Evolutionary conservation across 768 basidiomycete species (phyloP).

Genomic region (Termitomyces sp.): DNA sequence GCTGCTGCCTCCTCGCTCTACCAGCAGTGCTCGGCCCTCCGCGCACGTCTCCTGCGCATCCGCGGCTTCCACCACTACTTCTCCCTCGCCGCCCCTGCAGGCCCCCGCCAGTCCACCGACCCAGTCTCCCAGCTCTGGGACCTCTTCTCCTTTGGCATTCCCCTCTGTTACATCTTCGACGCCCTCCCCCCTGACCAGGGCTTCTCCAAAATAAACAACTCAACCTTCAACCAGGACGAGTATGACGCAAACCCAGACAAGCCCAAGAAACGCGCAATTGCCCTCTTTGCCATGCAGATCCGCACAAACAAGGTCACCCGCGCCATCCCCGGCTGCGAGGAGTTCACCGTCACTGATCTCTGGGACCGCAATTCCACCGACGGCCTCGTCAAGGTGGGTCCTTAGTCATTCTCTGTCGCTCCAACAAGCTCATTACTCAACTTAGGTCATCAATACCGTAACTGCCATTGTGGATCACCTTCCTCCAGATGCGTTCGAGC

Average conservation of each 20-base stretch:
- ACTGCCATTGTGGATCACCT: slow-evolving; percentile 77
- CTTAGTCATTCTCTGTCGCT: slow-evolving; percentile 1
- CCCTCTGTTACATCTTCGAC: slow-evolving; percentile 96
- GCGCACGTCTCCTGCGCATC: slow-evolving; percentile 73
- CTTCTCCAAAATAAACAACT: slow-evolving; percentile 51
- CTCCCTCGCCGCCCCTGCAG: slow-evolving; percentile 46
- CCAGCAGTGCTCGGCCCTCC: slow-evolving; percentile 82
- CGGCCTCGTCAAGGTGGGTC: slow-evolving; percentile 85
- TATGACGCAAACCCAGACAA: slow-evolving; percentile 73
- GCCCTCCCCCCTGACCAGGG: slow-evolving; percentile 66
- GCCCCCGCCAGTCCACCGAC: slow-evolving; percentile 76
- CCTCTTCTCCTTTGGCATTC: slow-evolving; percentile 86
- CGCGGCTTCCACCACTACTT: slow-evolving; percentile 71
- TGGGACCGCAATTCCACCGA: slow-evolving; percentile 90
- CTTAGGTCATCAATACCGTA: slow-evolving; percentile 85
- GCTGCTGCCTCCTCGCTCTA: slow-evolving; percentile 88
- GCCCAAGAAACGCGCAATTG: slow-evolving; percentile 85
- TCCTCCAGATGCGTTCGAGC: slow-evolving; percentile 63
- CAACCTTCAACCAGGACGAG: slow-evolving; percentile 59
- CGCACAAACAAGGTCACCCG: slow-evolving; percentile 54
- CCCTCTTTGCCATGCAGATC: slow-evolving; percentile 87
- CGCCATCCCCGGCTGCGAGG: slow-evolving; percentile 64
- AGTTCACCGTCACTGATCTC: slow-evolving; percentile 88
- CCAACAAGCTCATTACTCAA: background rate
- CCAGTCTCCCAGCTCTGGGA: slow-evolving; percentile 95